Base-by-base conservation (phyloP, 345 rosid genomes). In the Sonneratia caseolaris region DNA sequence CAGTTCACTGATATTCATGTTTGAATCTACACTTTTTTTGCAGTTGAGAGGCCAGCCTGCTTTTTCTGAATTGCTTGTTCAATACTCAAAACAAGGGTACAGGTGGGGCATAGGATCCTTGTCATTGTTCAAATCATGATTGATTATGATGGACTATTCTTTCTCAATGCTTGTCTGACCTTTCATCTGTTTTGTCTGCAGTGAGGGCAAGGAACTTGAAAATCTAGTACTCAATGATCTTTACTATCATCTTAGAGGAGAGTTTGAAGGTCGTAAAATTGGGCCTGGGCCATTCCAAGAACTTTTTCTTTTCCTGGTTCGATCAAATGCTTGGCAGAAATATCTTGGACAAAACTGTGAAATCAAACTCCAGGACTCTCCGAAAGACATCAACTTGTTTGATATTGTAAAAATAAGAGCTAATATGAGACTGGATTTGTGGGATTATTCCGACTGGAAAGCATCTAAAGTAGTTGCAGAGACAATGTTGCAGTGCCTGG, bases 391-490 rank as follows among this genome's bases (percentile, higher is more conserved):
- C 22, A 72, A 51, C 70, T 72, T 86, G 78, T 90, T 80, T 84
- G 91, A 95, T 78, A 74, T 73, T 76, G 75, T 42, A 72, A 78
- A 70, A 21, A 68, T 92, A 69, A 73, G 16, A 65, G 78, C 81
- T 42, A 93, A 95, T 74, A 68, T 89, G 79, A 86, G 90, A 51
- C 73, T 89, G 73, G 84, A 83, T 74, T 64, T 80, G 76, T 92
- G 97, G 99, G 86, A 90, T 81, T 84, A 82, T 78, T 84, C 88
- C n/a, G 87, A 84, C 55, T 90, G 97, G 97, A 89, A 82, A 80
- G 77, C 82, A 64, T 86, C 88, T 71, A 89, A 86, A 84, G 78
- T 74, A 65, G 82, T 77, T 71, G 88, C 84, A 61, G 91, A 87
- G 72, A 79, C 75, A 67, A 83, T 89, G 97, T 57, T 92, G 84